A percentile compares a stretch with the other conserved stretches of the same genome.
Conservation (phyloP, 257 asterid genomes). For the Solanum chilense region DNA sequence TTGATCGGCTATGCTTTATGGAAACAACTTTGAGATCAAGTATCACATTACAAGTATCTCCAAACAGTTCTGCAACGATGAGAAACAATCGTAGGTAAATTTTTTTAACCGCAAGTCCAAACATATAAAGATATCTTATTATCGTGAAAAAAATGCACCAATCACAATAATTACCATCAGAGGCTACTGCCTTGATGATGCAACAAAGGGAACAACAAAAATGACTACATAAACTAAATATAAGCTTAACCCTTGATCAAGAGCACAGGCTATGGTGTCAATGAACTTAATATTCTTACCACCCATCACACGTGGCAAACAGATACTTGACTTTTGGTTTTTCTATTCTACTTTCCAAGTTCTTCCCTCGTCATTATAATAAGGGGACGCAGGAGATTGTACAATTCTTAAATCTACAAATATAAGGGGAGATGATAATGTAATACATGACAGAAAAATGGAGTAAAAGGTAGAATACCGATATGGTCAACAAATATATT, state of each 20-base stretch:
- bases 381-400: background rate
- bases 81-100: background rate
- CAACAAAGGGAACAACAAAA: background rate
- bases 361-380: background rate
- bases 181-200: background rate
- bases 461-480: background rate
- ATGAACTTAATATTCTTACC: background rate
- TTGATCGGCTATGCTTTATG: background rate
- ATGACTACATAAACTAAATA: background rate
- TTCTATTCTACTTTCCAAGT: background rate
- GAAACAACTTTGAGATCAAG: background rate
- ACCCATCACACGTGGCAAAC: background rate
- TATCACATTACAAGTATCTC: background rate
- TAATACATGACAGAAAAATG: background rate
- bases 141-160: background rate
- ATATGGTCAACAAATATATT: background rate
- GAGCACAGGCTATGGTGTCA: background rate
- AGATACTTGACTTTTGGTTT: background rate
- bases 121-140: background rate
- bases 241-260: background rate
- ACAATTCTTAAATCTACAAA: background rate
- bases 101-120: background rate
- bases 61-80: background rate
- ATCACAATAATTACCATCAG: background rate
- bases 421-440: background rate